Evolutionary conservation across 768 basidiomycete genomes (phyloP).

Genomic region (Trametes maxima): DNA sequence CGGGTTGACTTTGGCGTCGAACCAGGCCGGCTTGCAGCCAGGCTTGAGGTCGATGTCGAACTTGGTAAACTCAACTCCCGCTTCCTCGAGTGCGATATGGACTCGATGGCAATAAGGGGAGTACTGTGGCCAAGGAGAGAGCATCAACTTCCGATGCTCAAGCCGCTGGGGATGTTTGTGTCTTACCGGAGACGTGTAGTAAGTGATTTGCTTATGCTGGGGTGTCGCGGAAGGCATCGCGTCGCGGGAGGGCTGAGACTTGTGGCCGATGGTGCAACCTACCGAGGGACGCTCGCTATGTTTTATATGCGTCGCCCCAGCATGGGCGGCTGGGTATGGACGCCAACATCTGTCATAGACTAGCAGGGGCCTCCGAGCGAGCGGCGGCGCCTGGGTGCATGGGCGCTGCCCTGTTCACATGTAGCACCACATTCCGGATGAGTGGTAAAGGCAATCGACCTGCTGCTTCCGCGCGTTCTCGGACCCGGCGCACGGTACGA

Average conservation of each 20-base stretch:
- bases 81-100: conserved; percentile 68
- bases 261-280: neutral
- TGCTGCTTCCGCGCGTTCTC: conserved; percentile 10
- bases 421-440: conserved; percentile 8
- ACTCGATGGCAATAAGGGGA: conserved; percentile 37
- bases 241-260: neutral
- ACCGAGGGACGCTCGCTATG: neutral
- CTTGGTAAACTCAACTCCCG: conserved; percentile 48
- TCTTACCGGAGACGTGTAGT: conserved; percentile 19
- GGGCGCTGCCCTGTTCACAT: conserved; percentile 6
- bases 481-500: conserved; percentile 10
- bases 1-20: conserved; percentile 58
- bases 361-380: neutral
- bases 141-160: neutral
- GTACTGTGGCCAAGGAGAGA: neutral
- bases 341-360: conserved; percentile 3
- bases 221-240: neutral
- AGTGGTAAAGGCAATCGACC: neutral
- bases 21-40: conserved; percentile 68
- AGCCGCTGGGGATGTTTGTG: no score
- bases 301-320: conserved; percentile 10
- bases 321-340: conserved; percentile 1
- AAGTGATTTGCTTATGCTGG: conserved; percentile 16
- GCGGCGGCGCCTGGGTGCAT: conserved; percentile 3
- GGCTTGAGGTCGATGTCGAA: conserved; percentile 57